Evolutionary conservation across 352 stramenopile genomes (phyloP).

Genomic region (Globisporangium megalacanthum): DNA sequence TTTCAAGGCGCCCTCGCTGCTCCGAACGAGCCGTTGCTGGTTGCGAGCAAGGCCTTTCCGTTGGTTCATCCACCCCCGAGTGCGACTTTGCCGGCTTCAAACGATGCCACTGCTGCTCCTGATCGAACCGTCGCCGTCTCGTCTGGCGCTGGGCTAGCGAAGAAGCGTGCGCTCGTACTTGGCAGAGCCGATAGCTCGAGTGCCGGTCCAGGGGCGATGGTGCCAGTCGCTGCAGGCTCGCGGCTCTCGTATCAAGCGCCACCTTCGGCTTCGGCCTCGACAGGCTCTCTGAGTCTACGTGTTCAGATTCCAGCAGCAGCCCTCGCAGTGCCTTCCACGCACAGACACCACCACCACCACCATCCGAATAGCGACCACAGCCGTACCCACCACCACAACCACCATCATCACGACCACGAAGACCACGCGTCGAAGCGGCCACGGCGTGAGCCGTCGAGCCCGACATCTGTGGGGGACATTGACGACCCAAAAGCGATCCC

Average conservation of each 20-base stretch:
- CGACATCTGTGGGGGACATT: slow-evolving; percentile 44
- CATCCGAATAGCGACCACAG: neutral
- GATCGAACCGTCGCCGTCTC: no score
- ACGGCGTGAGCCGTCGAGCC: slow-evolving; percentile 30
- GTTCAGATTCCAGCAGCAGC: slow-evolving; percentile 9
- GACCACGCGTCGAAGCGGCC: slow-evolving; percentile 20
- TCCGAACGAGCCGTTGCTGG: slow-evolving; percentile 3
- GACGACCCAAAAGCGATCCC: slow-evolving; percentile 16
- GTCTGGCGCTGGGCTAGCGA: neutral
- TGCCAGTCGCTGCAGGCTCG: neutral
- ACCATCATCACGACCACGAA: slow-evolving; percentile 8
- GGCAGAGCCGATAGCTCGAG: neutral
- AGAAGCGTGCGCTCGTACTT: neutral
- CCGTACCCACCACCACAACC: slow-evolving; percentile 11
- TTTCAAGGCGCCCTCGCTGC: slow-evolving; percentile 21
- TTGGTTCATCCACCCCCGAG: no score
- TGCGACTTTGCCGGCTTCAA: no score
- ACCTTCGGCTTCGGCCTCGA: neutral
- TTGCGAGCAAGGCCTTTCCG: neutral
- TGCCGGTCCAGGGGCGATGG: neutral
- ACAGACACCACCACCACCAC: neutral
- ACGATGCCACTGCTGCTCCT: no score
- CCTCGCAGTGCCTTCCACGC: slow-evolving; percentile 4
- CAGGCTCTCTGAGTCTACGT: slow-evolving; percentile 1
- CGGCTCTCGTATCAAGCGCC: neutral